Evolutionary conservation across 2,329 filamentous ascomycete genomes (phyloP).

Genomic region (Lasiodiplodia theobromae): DNA sequence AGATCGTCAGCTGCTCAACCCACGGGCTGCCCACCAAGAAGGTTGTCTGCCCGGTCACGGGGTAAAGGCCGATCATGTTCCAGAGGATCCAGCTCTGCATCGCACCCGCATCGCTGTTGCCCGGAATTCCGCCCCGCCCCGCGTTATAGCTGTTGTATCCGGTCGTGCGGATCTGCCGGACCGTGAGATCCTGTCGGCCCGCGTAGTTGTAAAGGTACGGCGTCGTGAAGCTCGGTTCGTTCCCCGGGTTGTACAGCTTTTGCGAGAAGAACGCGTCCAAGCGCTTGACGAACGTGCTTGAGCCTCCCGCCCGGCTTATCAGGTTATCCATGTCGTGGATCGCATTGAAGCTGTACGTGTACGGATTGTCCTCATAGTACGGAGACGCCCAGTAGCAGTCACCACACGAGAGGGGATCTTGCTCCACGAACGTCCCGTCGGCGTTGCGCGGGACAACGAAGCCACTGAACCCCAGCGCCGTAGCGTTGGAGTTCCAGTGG

Average conservation of each 20-base stretch:
- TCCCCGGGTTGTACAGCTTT: constrained; percentile 70
- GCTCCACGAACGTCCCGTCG: constrained; percentile 57
- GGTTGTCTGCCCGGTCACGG: constrained; percentile 71
- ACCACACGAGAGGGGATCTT: constrained; percentile 62
- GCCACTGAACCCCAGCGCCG: constrained; percentile 66
- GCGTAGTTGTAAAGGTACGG: constrained; percentile 75
- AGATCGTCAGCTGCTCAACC: constrained; percentile 61
- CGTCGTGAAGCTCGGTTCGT: constrained; percentile 71
- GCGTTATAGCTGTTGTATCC: constrained; percentile 67
- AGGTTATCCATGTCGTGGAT: constrained; percentile 68
- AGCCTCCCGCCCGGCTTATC: constrained; percentile 63
- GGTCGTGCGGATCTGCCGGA: constrained; percentile 64
- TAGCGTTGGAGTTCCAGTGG: constrained; percentile 69
- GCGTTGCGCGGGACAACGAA: constrained; percentile 69
- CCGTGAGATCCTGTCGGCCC: constrained; percentile 67
- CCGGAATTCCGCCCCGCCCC: constrained; percentile 65
- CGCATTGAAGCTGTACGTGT: constrained; percentile 73
- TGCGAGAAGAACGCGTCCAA: constrained; percentile 68
- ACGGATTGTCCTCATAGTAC: constrained; percentile 66
- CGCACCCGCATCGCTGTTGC: constrained; percentile 74
- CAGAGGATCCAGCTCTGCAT: constrained; percentile 71
- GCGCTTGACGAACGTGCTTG: constrained; percentile 61
- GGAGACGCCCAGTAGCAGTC: constrained; percentile 70
- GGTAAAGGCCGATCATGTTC: constrained; percentile 66
- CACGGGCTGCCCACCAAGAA: constrained; percentile 64